Evolutionary conservation across 208 protist genomes (phyloP), one percentile per base, ranked within the genome.

Genomic region (Tritrichomonas musculus): DNA sequence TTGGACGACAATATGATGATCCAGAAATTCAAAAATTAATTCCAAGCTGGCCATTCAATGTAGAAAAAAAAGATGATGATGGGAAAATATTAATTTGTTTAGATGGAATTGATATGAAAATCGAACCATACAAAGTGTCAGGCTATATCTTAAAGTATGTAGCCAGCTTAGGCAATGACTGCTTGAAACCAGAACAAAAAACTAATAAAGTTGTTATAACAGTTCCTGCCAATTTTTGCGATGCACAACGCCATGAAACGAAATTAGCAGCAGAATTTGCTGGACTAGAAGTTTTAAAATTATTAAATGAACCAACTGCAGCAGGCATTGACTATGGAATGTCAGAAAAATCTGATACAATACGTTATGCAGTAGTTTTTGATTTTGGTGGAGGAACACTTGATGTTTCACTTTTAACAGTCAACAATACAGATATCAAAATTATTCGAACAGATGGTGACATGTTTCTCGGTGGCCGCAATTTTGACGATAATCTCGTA

Each of bases 241-340:
- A 98, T 95, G 94, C 96, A 3, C 97, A 98, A 95, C 93, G 97
- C 50, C 95, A 97, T 94, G 96, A 97, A 57, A 98, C 97, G 64
- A 98, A 98, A 94, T 97, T 98, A 92, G 97, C 97, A 55, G 97
- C 97, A 80, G 93, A 93, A 65, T 98, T 98, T 93, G 94, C 97
- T 36, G 97, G 97, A 50, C 92, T 98, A 13, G 97, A 99, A 80
- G 98, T 99, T 39, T 94, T 99, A 80, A 97, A 98, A 94, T 99
- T 99, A 96, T 99, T 99, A 95, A 99, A 99, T 97, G 99, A 99
- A 96, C 99, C 99, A 50, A 99, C 99, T n/a, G 98, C 99, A 69
- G 98, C 99, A 27, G 98, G 99, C 96, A 94, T 95, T 3, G 98
- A 98, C 96, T 64, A 97, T 0, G 97, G 97, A 57, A 94, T 97